Conservation (phyloP, 1,284 basidiomycete species). For the Hemileia vastatrix region DNA sequence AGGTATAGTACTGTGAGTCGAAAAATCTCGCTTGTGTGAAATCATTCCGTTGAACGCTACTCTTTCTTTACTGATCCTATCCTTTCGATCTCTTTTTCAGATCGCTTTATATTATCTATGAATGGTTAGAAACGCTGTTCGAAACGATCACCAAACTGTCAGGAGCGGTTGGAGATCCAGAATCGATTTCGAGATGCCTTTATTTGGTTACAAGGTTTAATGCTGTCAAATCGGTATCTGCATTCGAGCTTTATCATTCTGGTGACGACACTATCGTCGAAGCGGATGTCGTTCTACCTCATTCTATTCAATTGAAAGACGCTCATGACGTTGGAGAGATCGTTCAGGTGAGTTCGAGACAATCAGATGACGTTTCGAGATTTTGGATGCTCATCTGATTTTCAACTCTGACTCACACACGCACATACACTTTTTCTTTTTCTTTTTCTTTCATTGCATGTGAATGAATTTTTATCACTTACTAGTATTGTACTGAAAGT, state of each 20-base stretch:
- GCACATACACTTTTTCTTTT: neutral
- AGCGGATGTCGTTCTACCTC: conserved; percentile 37
- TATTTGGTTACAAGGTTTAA: conserved; percentile 40
- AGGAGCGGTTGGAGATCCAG: conserved; percentile 32
- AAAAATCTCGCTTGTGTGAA: neutral
- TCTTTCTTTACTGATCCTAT: too few relatives aligned
- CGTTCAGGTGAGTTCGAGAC: neutral
- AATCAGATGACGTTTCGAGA: neutral
- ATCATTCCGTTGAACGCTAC: neutral
- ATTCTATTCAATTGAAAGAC: conserved; percentile 37
- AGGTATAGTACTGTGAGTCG: conserved; percentile 11
- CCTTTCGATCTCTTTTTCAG: too few relatives aligned
- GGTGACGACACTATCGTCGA: conserved; percentile 42
- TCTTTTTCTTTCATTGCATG: too few relatives aligned
- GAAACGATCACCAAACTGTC: conserved; percentile 38
- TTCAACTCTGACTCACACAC: neutral
- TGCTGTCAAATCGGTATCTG: conserved; percentile 35
- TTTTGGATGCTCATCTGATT: neutral
- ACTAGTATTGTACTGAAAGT: too few relatives aligned
- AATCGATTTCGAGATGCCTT: conserved; percentile 35
- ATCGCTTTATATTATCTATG: too few relatives aligned
- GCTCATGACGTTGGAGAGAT: conserved; percentile 39
- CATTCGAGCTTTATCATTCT: conserved; percentile 40
- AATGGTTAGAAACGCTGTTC: conserved; percentile 35
- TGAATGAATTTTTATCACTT: too few relatives aligned